These are phyloP conservation scores for Linnemannia exigua DNA, from an alignment of 192 early-diverging fungal species.

Conservation along the genomic window DNA sequence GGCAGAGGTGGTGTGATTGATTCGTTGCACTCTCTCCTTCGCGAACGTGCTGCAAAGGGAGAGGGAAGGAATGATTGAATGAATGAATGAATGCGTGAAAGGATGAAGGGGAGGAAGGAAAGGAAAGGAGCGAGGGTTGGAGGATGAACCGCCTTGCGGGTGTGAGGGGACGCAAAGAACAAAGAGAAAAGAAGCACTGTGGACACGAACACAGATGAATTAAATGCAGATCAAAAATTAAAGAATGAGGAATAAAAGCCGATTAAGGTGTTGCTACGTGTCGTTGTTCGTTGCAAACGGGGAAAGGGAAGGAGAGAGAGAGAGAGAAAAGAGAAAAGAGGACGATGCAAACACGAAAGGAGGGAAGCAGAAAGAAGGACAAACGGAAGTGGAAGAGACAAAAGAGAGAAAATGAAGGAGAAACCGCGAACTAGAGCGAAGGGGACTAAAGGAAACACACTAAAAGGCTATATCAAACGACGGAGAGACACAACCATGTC, in stretches of 20 bases:
- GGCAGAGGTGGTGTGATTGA: background rate
- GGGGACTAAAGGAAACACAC: background rate
- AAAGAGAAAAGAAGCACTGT: background rate
- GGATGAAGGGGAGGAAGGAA: background rate
- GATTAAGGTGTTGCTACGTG: background rate
- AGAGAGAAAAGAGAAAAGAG: background rate
- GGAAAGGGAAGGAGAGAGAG: background rate
- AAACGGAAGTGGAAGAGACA: background rate
- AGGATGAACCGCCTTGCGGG: background rate
- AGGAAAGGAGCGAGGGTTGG: background rate
- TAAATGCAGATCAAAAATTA: background rate
- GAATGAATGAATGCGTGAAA: too few relatives aligned
- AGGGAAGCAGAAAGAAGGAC: background rate
- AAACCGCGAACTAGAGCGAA: background rate
- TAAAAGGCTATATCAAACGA: background rate
- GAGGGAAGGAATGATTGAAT: background rate
- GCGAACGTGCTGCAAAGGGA: background rate
- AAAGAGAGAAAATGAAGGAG: background rate
- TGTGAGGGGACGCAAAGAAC: background rate
- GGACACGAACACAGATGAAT: background rate
- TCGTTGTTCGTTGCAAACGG: constrained; percentile 1
- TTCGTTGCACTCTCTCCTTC: background rate
- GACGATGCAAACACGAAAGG: background rate
- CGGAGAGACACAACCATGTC: too few relatives aligned
- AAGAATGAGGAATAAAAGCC: background rate